A percentile compares a stretch with the other conserved stretches of the same genome.
phyloP scores from a whole-genome alignment of 176 grass and related monocot species.

The Cenchrus americanus region DNA sequence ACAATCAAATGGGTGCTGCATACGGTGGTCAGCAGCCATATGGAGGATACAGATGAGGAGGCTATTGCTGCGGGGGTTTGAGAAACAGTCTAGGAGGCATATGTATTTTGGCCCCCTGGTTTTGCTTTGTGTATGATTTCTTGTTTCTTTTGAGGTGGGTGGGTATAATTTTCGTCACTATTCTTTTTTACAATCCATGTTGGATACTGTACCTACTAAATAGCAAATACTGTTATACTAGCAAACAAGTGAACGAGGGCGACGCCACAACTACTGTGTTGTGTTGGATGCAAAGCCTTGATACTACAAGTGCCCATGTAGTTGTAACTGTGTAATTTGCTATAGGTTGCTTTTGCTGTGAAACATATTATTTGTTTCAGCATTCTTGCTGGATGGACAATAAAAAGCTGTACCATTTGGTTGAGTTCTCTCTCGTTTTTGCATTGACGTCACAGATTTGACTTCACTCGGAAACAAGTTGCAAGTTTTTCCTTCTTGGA shows the following conservation, averaged over 20 bases:
- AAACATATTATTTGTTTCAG: constrained; percentile 67
- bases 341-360: constrained; percentile 36
- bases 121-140: constrained; percentile 50
- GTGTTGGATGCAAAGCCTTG: constrained; percentile 42
- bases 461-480: background rate
- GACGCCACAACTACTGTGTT: constrained; percentile 40
- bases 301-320: constrained; percentile 43
- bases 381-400: constrained; percentile 66
- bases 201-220: constrained; percentile 57
- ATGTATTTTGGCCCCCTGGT: constrained; percentile 43
- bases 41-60: constrained; percentile 44
- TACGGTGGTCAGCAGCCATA: constrained; percentile 80
- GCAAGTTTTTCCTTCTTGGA: no score
- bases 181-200: constrained; percentile 60
- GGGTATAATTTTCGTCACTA: constrained; percentile 58
- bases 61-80: background rate
- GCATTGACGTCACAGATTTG: background rate
- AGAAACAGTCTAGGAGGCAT: constrained; percentile 47
- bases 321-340: constrained; percentile 44
- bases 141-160: constrained; percentile 32
- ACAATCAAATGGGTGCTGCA: constrained; percentile 80
- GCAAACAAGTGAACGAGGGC: constrained; percentile 28
- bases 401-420: constrained; percentile 58
- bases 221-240: constrained; percentile 32
- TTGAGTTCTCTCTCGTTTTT: background rate